These are phyloP conservation scores for Apiospora kogelbergensis DNA, from an alignment of 2,329 filamentous ascomycete genomes.

Conservation along the genomic window DNA sequence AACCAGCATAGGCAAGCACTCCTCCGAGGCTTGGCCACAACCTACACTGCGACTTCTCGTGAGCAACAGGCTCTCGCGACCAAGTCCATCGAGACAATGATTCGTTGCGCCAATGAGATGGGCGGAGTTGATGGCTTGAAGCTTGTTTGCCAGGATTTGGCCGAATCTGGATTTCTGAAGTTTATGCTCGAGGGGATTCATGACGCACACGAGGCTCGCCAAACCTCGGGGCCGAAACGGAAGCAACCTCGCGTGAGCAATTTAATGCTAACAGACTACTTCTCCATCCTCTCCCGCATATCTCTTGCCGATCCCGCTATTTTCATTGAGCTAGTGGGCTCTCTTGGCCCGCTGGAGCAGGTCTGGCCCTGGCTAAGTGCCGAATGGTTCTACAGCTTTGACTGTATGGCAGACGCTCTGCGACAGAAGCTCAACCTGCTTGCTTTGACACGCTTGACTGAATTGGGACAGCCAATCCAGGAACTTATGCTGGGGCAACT, in stretches of 20 bases:
- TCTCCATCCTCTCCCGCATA: conserved; percentile 78
- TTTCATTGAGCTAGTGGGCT: conserved; percentile 59
- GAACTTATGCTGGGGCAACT: conserved; percentile 60
- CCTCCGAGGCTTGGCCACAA: conserved; percentile 48
- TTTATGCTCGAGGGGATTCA: conserved; percentile 66
- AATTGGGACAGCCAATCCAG: conserved; percentile 58
- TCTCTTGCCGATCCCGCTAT: conserved; percentile 69
- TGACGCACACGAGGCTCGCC: conserved; percentile 70
- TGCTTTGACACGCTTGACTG: conserved; percentile 69
- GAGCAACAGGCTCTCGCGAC: conserved; percentile 59
- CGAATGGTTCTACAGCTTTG: conserved; percentile 70
- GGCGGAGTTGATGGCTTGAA: conserved; percentile 62
- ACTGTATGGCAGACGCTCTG: conserved; percentile 64
- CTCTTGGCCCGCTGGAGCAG: conserved; percentile 45
- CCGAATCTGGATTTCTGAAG: conserved; percentile 61
- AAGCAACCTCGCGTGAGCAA: conserved; percentile 69
- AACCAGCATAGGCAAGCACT: conserved; percentile 53
- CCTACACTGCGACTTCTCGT: conserved; percentile 53
- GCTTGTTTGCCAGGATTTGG: conserved; percentile 64
- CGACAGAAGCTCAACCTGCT: conserved; percentile 72
- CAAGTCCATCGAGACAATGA: conserved; percentile 63
- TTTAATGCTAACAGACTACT: conserved; percentile 81
- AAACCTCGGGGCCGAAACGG: conserved; percentile 78
- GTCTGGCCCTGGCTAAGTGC: conserved; percentile 60
- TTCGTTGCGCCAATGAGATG: conserved; percentile 61